Base-by-base conservation (phyloP, 805 yeast species). In the Candida pseudofarinosa region DNA sequence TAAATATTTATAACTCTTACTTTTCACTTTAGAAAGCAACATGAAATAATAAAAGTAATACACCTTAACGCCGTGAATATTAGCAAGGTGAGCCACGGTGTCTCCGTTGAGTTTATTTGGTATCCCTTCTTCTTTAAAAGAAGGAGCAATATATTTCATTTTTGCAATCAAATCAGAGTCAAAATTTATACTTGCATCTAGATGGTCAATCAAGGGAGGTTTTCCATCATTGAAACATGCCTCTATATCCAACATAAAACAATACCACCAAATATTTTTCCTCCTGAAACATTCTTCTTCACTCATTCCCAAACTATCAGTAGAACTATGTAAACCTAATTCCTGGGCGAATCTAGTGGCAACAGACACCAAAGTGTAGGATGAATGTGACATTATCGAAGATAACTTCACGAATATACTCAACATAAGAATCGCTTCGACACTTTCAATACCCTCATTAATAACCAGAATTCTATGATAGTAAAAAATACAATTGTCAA, bases 341-440 rank as follows among this genome's bases (percentile, higher is more conserved):
- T 67, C 71, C 46, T 69, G 73, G 2, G 73, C 73, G 46, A 52
- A 65, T 33, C 73, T 49, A 2, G 67, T 60, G 0, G 72, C 73
- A 20, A 66, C 58, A 1, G 67, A 49, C 3, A 55, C 47, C 10
- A 68, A 45, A 7, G 59, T 55, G 47, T 59, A 62, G 40, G 60
- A 63, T 30, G 64, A 59, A 35, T 56, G 56, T 13, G 63, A 51
- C n/a, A 59, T 50, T 5, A 65, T 43, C 59, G 63, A 48, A 34
- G 52, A 56, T 10, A 53, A 53, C 44, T 59, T 71, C 30, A 72
- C 58, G 46, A 65, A 76, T 2, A 62, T 45, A 1, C 73, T 58
- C 37, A 83, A 55, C 18, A 81, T 51, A 18, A 83, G 47, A 7
- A 80, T 60, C 0, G 77, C 85, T 52, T 72, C 79, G 13, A 80